A percentile compares a stretch with the other conserved stretches of the same genome.
phyloP scores from a whole-genome alignment of 1,284 basidiomycete species.

The Malassezia yamatoensis region DNA sequence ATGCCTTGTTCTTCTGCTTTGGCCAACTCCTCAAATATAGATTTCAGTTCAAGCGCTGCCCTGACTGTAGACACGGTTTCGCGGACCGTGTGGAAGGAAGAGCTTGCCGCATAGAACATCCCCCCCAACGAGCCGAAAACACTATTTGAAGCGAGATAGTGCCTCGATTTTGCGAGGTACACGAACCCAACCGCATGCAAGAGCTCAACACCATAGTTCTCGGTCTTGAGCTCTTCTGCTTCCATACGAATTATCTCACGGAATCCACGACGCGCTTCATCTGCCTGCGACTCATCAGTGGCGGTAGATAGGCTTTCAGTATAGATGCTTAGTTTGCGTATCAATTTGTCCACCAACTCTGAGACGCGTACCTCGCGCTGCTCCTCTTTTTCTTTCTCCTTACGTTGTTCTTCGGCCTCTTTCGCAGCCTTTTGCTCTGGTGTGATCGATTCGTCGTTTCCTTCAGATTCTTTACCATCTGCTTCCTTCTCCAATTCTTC shows the following conservation, averaged over 20 bases:
- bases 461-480: conserved; percentile 6
- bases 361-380: conserved; percentile 67
- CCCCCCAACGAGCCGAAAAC: conserved; percentile 32
- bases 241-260: conserved; percentile 42
- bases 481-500: conserved; percentile 52
- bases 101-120: conserved; percentile 33
- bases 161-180: conserved; percentile 55
- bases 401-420: conserved; percentile 57
- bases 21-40: conserved; percentile 79
- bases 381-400: conserved; percentile 69
- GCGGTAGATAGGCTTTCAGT: conserved; percentile 71
- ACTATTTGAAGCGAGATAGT: conserved; percentile 38
- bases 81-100: conserved; percentile 35
- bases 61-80: conserved; percentile 43
- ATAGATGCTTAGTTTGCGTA: conserved; percentile 79
- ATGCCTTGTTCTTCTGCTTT: conserved; percentile 70
- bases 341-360: conserved; percentile 71
- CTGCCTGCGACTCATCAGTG: conserved; percentile 61
- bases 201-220: conserved; percentile 86
- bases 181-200: conserved; percentile 83
- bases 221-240: conserved; percentile 55
- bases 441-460: conserved; percentile 52
- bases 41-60: conserved; percentile 58
- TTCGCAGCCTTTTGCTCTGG: conserved; percentile 72
- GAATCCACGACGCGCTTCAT: conserved; percentile 36